Evolutionary conservation across 768 basidiomycete genomes (phyloP).

Genomic region (Xerocomellus chrysenteron): DNA sequence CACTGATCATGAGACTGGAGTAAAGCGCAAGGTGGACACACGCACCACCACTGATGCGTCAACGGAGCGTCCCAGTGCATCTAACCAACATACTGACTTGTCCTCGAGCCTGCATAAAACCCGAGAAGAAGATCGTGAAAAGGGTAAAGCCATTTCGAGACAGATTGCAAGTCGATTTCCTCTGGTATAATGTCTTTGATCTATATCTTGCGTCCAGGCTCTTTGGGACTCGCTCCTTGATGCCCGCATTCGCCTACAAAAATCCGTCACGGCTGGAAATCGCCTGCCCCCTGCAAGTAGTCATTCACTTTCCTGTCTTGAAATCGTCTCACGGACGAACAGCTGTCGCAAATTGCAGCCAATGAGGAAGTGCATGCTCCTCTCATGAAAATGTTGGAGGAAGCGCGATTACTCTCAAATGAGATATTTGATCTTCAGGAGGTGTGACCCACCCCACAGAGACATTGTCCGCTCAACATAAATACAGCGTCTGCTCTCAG

Average conservation of each 20-base stretch:
- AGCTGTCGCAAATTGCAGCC: slow-evolving; percentile 31
- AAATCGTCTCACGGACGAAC: slow-evolving; percentile 21
- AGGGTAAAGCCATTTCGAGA: slow-evolving; percentile 79
- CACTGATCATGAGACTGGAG: slow-evolving; percentile 13
- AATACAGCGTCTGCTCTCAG: slow-evolving; percentile 43
- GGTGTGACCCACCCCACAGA: slow-evolving; percentile 37
- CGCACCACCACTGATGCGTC: slow-evolving; percentile 15
- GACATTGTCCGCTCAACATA: slow-evolving; percentile 14
- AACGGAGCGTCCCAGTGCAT: background rate
- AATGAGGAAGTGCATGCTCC: slow-evolving; percentile 43
- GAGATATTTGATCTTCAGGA: slow-evolving; percentile 70
- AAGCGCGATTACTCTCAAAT: slow-evolving; percentile 59
- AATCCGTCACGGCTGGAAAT: slow-evolving; percentile 65
- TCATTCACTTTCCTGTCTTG: background rate
- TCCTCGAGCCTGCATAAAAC: slow-evolving; percentile 54
- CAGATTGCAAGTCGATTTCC: slow-evolving; percentile 66
- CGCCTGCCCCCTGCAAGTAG: slow-evolving; percentile 59
- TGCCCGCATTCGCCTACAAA: slow-evolving; percentile 90
- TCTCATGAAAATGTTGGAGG: slow-evolving; percentile 54
- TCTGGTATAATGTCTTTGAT: slow-evolving; percentile 3
- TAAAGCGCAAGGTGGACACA: slow-evolving; percentile 9
- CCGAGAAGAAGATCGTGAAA: slow-evolving; percentile 69
- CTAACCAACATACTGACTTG: slow-evolving; percentile 39
- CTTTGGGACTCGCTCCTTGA: slow-evolving; percentile 88
- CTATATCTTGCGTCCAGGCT: slow-evolving; percentile 42